Percentiles rank a stretch among this genome's conserved stretches.
Conservation (phyloP, 2,329 filamentous ascomycete genomes). For the Torrubiella hemipterigena region DNA sequence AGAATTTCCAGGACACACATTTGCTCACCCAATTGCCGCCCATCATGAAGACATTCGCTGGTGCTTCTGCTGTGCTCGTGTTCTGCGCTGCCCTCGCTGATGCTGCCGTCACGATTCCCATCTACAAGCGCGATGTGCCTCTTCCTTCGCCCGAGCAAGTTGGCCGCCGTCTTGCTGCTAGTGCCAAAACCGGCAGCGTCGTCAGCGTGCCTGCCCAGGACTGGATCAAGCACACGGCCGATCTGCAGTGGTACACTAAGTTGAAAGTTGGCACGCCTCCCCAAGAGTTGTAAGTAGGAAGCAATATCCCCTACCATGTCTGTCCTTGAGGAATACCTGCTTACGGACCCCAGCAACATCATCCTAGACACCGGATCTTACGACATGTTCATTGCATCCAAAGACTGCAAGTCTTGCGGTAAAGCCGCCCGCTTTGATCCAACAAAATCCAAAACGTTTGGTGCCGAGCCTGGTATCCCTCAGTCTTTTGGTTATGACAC, state of each 20-base stretch:
- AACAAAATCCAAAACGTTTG: constrained; percentile 16
- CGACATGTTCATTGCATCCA: constrained; percentile 15
- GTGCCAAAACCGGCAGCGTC: background rate
- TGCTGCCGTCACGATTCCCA: too few relatives aligned
- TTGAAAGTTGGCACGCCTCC: constrained; percentile 9
- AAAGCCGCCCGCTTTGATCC: constrained; percentile 15
- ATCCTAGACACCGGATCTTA: constrained; percentile 19
- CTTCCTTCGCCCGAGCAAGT: too few relatives aligned
- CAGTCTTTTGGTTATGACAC: constrained; percentile 12
- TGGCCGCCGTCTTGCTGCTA: too few relatives aligned
- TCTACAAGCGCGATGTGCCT: too few relatives aligned
- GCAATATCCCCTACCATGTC: background rate
- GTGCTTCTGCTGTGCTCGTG: too few relatives aligned
- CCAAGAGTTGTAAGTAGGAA: constrained; percentile 15
- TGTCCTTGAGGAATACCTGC: background rate
- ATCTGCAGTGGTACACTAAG: constrained; percentile 6
- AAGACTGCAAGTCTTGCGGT: constrained; percentile 16
- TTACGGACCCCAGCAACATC: constrained; percentile 12
- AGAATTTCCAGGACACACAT: too few relatives aligned
- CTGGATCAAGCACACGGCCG: constrained; percentile 6
- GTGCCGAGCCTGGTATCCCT: constrained; percentile 9
- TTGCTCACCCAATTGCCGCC: too few relatives aligned
- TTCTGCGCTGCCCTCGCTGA: too few relatives aligned
- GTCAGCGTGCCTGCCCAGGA: constrained; percentile 4
- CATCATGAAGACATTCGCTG: too few relatives aligned